A percentile compares a stretch with the other conserved stretches of the same genome.
These are phyloP conservation scores for Aspergillus kassunensis DNA, from an alignment of 495 filamentous ascomycete genomes.

Conservation along the genomic window DNA sequence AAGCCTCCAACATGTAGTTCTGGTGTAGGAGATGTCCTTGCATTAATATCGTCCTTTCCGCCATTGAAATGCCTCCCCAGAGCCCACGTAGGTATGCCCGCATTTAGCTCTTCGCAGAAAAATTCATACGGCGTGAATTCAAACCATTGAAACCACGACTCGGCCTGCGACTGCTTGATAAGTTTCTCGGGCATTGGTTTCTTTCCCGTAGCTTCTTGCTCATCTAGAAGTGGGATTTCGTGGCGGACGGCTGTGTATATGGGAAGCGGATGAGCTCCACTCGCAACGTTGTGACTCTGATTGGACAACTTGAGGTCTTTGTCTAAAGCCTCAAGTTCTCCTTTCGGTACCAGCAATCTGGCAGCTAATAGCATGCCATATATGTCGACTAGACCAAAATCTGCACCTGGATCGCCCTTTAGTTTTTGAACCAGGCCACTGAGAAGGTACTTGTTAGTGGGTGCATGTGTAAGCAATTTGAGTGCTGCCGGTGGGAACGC, in stretches of 20 bases:
- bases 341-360: slow-evolving; percentile 77
- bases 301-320: slow-evolving; percentile 84
- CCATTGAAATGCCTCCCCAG: slow-evolving; percentile 76
- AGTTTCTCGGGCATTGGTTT: slow-evolving; percentile 42
- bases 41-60: slow-evolving; percentile 57
- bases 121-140: slow-evolving; percentile 95
- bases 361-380: slow-evolving; percentile 85
- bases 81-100: slow-evolving; percentile 93
- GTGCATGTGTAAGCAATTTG: slow-evolving; percentile 68
- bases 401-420: slow-evolving; percentile 71
- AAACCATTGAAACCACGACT: slow-evolving; percentile 98
- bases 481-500: slow-evolving; percentile 86
- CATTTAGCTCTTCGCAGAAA: slow-evolving; percentile 86
- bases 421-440: slow-evolving; percentile 86
- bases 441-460: slow-evolving; percentile 89
- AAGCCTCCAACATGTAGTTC: slow-evolving; percentile 77
- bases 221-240: slow-evolving; percentile 70
- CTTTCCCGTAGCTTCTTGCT: slow-evolving; percentile 20
- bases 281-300: slow-evolving; percentile 65
- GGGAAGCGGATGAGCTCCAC: slow-evolving; percentile 79
- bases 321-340: slow-evolving; percentile 70
- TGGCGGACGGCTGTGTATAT: slow-evolving; percentile 95
- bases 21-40: slow-evolving; percentile 61
- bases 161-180: slow-evolving; percentile 62
- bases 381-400: slow-evolving; percentile 86